Evolutionary conservation across 1,139 yeast genomes (phyloP).

Genomic region (Kluyveromyces sp.): DNA sequence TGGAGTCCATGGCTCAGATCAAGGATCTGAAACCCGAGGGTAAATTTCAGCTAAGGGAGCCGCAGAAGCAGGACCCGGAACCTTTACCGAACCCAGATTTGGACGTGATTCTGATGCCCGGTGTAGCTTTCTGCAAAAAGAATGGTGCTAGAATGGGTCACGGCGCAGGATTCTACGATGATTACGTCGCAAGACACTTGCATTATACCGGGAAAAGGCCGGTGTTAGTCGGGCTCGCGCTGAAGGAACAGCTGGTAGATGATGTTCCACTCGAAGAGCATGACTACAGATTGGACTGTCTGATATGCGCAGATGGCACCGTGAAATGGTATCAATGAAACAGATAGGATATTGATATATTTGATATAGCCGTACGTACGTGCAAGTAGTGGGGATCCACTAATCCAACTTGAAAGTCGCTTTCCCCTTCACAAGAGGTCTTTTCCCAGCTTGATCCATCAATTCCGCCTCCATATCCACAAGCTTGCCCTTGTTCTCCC

Average conservation of each 20-base stretch:
- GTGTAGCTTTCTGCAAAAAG: constrained; percentile 60
- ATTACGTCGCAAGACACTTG: constrained; percentile 45
- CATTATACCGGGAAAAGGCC: constrained; percentile 23
- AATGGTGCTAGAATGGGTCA: constrained; percentile 67
- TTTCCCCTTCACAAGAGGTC: constrained; percentile 40
- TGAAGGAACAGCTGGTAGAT: constrained; percentile 52
- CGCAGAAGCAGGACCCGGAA: constrained; percentile 33
- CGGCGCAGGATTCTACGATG: constrained; percentile 92
- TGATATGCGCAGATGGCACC: constrained; percentile 40
- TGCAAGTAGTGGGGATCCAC: not conserved
- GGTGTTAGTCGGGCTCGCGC: constrained; percentile 45
- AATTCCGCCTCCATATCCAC: constrained; percentile 36
- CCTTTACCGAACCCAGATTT: constrained; percentile 19
- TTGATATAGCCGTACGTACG: not conserved
- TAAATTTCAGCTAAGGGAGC: constrained; percentile 61
- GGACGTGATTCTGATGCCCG: constrained; percentile 77
- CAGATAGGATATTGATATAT: not conserved
- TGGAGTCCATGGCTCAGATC: constrained; percentile 41
- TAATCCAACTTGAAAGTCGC: constrained; percentile 30
- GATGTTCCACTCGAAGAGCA: constrained; percentile 61
- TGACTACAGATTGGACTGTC: constrained; percentile 58
- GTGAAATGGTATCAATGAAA: constrained; percentile 17
- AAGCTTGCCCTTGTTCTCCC: constrained; percentile 32
- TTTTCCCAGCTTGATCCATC: constrained; percentile 39
- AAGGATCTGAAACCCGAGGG: constrained; percentile 56